Percentiles rank a stretch among this genome's conserved stretches.
Evolutionary conservation across 2,329 filamentous ascomycete species (phyloP).

Genomic region (Trichoderma gracile): DNA sequence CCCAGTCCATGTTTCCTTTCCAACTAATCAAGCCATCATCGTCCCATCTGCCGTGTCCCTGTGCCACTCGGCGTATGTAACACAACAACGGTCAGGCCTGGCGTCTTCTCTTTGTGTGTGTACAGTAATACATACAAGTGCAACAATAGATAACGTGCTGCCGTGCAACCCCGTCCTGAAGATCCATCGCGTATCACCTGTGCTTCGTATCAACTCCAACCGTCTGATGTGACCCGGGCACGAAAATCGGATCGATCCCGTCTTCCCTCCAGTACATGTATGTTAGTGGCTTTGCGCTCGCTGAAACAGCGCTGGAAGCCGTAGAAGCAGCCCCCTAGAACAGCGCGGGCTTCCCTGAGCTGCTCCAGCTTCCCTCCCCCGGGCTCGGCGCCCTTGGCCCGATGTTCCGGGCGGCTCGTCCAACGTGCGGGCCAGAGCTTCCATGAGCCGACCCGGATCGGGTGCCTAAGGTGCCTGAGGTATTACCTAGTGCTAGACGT

Average conservation of each 20-base stretch:
- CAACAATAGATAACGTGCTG: background rate
- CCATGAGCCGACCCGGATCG: constrained; percentile 11
- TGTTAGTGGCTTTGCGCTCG: background rate
- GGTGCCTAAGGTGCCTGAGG: no score
- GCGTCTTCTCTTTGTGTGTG: no score
- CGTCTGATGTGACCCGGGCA: background rate
- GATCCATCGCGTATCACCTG: background rate
- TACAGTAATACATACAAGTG: no score
- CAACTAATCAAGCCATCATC: background rate
- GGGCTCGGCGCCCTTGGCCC: constrained; percentile 12
- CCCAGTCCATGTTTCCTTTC: no score
- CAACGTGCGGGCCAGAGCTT: constrained; percentile 1
- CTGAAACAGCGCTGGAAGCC: constrained; percentile 10
- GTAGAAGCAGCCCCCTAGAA: no score
- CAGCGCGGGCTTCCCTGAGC: no score
- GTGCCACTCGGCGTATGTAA: no score
- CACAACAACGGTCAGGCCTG: background rate
- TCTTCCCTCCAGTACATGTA: no score
- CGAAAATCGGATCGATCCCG: background rate
- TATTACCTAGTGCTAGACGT: no score
- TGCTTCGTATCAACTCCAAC: background rate
- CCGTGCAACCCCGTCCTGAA: constrained; percentile 2
- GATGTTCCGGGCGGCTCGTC: constrained; percentile 19
- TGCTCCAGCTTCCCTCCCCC: no score
- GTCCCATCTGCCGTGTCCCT: background rate